These are phyloP conservation scores for Chaetomium globosum DNA, from an alignment of 2,329 filamentous ascomycete species.

Conservation along the genomic window DNA sequence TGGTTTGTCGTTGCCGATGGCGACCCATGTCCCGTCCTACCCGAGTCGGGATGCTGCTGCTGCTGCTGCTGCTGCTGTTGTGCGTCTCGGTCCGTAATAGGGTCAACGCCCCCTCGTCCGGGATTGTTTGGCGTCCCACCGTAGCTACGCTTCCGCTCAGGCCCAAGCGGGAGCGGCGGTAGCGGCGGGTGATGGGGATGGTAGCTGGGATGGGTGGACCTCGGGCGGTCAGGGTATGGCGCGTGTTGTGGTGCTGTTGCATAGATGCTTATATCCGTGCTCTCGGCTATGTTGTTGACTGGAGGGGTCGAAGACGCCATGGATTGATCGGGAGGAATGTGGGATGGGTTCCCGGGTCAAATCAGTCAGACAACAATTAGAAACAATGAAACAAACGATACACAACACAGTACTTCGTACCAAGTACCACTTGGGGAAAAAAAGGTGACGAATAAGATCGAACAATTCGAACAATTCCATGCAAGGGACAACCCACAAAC, in stretches of 20 bases:
- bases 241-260: not conserved
- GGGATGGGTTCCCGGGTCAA: not conserved
- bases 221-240: conserved; percentile 3
- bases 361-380: not conserved
- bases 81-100: not conserved
- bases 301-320: conserved; percentile 17
- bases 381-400: not conserved
- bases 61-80: not conserved
- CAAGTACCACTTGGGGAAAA: no score
- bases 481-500: conserved; percentile 11
- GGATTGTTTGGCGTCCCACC: not conserved
- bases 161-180: not conserved
- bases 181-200: not conserved
- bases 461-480: not conserved
- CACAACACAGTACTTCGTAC: not conserved
- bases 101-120: not conserved
- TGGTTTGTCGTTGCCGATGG: not conserved
- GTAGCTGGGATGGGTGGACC: conserved; percentile 1
- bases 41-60: not conserved
- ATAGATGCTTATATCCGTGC: not conserved
- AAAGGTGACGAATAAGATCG: not conserved
- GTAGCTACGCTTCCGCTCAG: conserved; percentile 8
- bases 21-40: not conserved
- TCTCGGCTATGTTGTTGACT: conserved; percentile 9
- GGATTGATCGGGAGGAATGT: not conserved